Evolutionary conservation across 208 protist genomes (phyloP), one percentile per base, ranked within the genome.

Genomic region (Willaertia magna): DNA sequence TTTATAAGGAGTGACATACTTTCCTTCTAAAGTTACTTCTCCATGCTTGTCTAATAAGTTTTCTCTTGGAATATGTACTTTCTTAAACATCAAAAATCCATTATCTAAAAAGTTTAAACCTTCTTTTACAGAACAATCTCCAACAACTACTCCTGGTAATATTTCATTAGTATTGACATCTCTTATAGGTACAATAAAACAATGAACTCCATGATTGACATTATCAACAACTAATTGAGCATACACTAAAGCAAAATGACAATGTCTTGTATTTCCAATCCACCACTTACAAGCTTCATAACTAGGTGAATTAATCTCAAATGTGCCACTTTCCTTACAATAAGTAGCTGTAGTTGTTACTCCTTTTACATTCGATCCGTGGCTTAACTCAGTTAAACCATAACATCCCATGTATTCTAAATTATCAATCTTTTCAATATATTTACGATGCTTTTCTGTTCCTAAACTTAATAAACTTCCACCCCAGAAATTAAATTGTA

Each of bases 341-440:
- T 88, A 91, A 20, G 46, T 52, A 6, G 90, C 88, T 0, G n/a
- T 59, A 0, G 90, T 92, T 75, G 89, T 76, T 44, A 91, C 87
- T 22, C 85, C 51, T 76, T 61, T 43, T 12, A 90, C 88, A 67
- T 92, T 92, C 0, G 86, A 86, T 18, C 90, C 90, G 79, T 92
- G 90, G 1, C 59, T 79, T 30, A 92, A 81, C 46, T 92, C 90
- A 9, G 86, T 91, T 49, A 87, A 59, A 16, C 81, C 89, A 76
- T 67, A 67, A 67, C 55, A 34, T 34, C 55, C 55, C 55, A 67
- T 67, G 1, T 34, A n/a, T n/a, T 67, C 55, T 34, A 67, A 67
- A 30, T 34, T 67, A 26, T 67, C 55, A 67, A 67, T 67, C 9
- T 67, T 67, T 18, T 67, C 55, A 22, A 67, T 34, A 67, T 67